Percentiles rank a stretch among this genome's conserved stretches.
These are phyloP conservation scores for Rhizophora apiculata DNA, from an alignment of 345 rosid species.

Conservation along the genomic window DNA sequence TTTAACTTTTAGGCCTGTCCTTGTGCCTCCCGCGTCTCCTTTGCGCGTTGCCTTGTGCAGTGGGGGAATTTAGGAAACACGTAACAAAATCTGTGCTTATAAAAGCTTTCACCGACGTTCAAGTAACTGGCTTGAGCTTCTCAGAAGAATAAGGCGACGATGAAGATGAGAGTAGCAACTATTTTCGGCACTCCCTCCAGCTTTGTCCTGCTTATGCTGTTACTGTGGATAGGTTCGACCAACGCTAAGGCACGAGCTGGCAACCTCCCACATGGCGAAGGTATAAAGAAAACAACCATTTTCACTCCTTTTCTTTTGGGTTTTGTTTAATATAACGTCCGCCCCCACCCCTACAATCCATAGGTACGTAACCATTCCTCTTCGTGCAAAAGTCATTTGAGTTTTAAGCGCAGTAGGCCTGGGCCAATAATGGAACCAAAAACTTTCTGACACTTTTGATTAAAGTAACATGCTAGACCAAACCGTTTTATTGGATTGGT, in stretches of 20 bases:
- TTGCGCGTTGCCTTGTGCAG: no score
- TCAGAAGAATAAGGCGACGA: background rate
- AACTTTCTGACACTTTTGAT: no score
- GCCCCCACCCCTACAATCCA: background rate
- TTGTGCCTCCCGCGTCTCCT: no score
- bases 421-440: no score
- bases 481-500: background rate
- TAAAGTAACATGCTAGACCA: no score
- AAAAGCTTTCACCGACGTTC: background rate
- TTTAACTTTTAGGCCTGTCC: no score
- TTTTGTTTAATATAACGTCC: background rate
- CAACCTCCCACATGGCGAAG: background rate
- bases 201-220: background rate
- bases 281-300: background rate
- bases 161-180: background rate
- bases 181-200: background rate
- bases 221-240: background rate
- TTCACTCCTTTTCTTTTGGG: background rate
- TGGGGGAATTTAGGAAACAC: background rate
- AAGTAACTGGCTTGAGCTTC: background rate
- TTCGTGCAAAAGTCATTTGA: background rate
- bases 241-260: background rate
- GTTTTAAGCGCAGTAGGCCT: no score
- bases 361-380: background rate
- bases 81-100: background rate